Base-by-base conservation (phyloP, 148 eudicot species). In the Rhododendron williamsianum region DNA sequence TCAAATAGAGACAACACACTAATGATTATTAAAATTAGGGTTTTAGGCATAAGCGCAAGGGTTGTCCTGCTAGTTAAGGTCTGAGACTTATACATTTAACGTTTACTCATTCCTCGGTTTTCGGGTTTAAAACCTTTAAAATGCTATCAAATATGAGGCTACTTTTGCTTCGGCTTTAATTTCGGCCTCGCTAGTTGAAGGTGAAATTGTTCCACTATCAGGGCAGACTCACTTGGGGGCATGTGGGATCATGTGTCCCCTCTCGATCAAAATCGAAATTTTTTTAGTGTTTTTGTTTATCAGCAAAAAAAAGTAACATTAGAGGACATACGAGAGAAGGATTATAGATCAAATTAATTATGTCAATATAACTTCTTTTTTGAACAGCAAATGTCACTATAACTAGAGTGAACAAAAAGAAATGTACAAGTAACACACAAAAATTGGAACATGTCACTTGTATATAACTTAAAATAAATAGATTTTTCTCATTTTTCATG, bases 21-120 rank as follows among this genome's bases (percentile, higher is more conserved):
- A 5, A 79, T 36, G 9, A 15, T 43, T 43, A 71, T 84, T 72
- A 56, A 81, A 41, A 73, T 84, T 74, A 81, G 85, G 84, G 76
- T 12, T 79, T 33, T 1, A 3, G 30, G 72, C 72, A 65, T 3
- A n/a, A 9, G 33, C n/a, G n/a, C 65, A 21, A 58, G 11, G 27
- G 72, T 9, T n/a, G 30, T 2, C 30, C 72, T n/a, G 0, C 11
- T 25, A 2, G 72, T 65, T 25, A 9, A 65, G 72, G 33, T 9
- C 13, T 25, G 15, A 25, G 72, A 65, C 73, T 25, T 25, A 3
- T 9, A n/a, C 11, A 11, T 65, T 65, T 65, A 9, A 3, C 4
- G 4, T 65, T 65, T 67, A 4, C 1, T 25, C 3, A 0, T 67
- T 25, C 15, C 10, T n/a, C 2, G 15, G 12, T 25, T 10, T 67